Conservation (phyloP, 108 stramenopile species). For the Mayamaea pseudoterrestris region DNA sequence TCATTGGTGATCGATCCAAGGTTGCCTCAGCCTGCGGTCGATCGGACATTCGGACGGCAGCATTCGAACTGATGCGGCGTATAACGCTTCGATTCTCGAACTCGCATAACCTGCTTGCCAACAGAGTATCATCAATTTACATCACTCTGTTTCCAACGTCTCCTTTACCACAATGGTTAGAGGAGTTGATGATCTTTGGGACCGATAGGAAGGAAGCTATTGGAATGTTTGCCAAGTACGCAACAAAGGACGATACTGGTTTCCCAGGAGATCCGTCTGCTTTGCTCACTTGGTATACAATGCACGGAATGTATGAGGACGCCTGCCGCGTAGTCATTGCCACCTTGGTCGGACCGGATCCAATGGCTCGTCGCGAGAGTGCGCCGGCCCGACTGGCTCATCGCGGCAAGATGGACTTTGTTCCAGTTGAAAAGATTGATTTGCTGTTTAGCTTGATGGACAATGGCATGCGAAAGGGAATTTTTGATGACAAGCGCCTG, state of each 20-base stretch:
- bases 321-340: conserved; percentile 49
- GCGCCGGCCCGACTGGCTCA: conserved; percentile 53
- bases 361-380: conserved; percentile 3
- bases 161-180: conserved; percentile 75
- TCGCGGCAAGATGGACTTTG: conserved; percentile 65
- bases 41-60: too few species aligned
- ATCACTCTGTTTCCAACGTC: too few species aligned
- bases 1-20: too few species aligned
- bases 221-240: conserved; percentile 39
- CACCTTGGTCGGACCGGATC: conserved; percentile 10
- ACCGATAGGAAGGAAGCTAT: background rate
- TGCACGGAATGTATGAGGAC: conserved; percentile 42
- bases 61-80: too few species aligned
- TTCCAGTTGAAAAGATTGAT: conserved; percentile 72
- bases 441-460: conserved; percentile 54
- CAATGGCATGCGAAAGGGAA: conserved; percentile 1
- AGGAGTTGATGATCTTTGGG: conserved; percentile 33
- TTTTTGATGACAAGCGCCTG: conserved; percentile 5
- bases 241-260: background rate
- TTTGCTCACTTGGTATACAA: conserved; percentile 48
- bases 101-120: too few species aligned
- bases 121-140: too few species aligned
- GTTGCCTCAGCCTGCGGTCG: too few species aligned
- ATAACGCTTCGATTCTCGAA: too few species aligned
- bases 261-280: conserved; percentile 45